A percentile compares a stretch with the other conserved stretches of the same genome.
These are phyloP conservation scores for Middelhovenomyces tepae DNA, from an alignment of 805 yeast genomes.

Conservation along the genomic window DNA sequence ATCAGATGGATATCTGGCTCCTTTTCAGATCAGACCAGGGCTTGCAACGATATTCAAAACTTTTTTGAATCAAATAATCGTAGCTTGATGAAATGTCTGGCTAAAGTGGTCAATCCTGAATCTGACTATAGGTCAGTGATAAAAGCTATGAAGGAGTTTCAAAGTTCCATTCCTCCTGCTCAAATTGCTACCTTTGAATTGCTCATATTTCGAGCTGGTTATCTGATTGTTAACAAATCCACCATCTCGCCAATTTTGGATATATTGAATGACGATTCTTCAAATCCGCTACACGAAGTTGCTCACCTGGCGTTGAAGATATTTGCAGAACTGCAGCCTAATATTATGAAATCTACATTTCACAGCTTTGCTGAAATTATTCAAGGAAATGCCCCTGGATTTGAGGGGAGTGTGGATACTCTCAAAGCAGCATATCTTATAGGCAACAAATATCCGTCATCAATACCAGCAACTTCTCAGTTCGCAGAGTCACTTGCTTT, in stretches of 20 bases:
- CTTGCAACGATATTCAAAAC: slow-evolving; percentile 42
- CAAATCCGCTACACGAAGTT: slow-evolving; percentile 23
- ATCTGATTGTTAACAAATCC: slow-evolving; percentile 55
- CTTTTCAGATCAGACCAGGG: slow-evolving; percentile 45
- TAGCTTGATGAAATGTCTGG: slow-evolving; percentile 49
- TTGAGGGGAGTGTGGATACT: slow-evolving; percentile 29
- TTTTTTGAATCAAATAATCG: slow-evolving; percentile 50
- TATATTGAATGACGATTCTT: slow-evolving; percentile 32
- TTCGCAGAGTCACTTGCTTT: slow-evolving; percentile 39
- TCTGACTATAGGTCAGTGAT: slow-evolving; percentile 52
- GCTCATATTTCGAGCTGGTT: slow-evolving; percentile 52
- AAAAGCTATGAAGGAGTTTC: slow-evolving; percentile 56
- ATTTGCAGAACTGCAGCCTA: slow-evolving; percentile 53
- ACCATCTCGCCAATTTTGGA: slow-evolving; percentile 49
- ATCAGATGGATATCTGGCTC: slow-evolving; percentile 52
- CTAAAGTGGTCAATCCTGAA: slow-evolving; percentile 44
- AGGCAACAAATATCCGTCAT: slow-evolving; percentile 41
- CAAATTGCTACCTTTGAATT: slow-evolving; percentile 47
- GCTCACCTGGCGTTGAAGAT: slow-evolving; percentile 51
- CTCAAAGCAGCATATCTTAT: slow-evolving; percentile 56
- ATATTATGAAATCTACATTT: slow-evolving; percentile 53
- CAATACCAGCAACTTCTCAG: slow-evolving; percentile 35
- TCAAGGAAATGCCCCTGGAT: slow-evolving; percentile 22
- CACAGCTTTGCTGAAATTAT: slow-evolving; percentile 38
- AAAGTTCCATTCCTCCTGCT: slow-evolving; percentile 29